phyloP scores from a whole-genome alignment of 129 eudicot genomes.

The Smallanthus sonchifolius region DNA sequence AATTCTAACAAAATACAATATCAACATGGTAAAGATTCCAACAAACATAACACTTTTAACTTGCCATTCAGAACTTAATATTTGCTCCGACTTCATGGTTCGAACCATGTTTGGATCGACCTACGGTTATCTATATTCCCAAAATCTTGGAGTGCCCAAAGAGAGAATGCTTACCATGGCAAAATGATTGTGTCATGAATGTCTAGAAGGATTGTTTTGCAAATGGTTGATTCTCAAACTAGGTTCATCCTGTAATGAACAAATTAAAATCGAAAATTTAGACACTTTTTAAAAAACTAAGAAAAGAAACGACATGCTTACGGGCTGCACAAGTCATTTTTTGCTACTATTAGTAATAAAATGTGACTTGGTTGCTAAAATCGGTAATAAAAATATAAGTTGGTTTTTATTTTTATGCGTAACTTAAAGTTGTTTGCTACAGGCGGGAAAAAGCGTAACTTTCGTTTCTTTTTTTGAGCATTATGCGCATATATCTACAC shows the following conservation, averaged over 20 bases:
- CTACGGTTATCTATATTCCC: background rate
- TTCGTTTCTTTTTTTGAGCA: background rate
- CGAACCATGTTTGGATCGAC: background rate
- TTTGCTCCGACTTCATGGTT: background rate
- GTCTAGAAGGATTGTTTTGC: conserved; percentile 52
- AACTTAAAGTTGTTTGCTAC: no score
- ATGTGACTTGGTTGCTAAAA: background rate
- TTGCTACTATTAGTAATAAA: background rate
- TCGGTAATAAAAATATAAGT: background rate
- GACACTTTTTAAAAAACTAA: background rate
- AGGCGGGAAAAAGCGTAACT: no score
- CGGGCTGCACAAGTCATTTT: background rate
- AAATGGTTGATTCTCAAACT: conserved; percentile 52
- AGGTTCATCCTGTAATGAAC: conserved; percentile 55
- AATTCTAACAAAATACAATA: background rate
- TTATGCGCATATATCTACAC: background rate
- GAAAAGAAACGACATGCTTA: background rate
- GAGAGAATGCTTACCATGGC: background rate
- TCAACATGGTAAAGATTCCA: conserved; percentile 7
- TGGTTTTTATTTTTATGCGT: background rate
- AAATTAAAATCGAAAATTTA: background rate
- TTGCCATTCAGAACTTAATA: background rate
- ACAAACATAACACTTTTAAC: background rate
- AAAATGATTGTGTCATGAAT: conserved; percentile 31
- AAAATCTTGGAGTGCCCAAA: background rate